phyloP scores from a whole-genome alignment of 768 basidiomycete genomes.

The Boletus bicolor region DNA sequence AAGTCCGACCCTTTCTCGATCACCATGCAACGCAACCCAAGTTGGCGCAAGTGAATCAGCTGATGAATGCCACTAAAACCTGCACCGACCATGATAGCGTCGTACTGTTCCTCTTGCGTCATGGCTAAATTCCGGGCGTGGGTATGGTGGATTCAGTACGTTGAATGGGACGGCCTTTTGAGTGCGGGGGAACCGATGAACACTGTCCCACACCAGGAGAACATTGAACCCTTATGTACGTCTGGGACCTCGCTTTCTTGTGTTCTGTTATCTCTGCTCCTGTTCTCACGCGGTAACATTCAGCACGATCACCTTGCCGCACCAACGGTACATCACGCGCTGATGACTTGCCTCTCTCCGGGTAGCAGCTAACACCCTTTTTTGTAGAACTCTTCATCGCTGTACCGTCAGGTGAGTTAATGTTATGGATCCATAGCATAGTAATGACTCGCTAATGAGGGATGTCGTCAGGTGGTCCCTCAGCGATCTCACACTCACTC shows the following conservation, averaged over 20 bases:
- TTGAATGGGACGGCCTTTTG: neutral
- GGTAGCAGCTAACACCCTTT: neutral
- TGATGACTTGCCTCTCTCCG: neutral
- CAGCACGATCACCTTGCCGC: no score
- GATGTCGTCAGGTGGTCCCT: neutral
- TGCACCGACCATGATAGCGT: constrained; percentile 15
- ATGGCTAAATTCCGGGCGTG: neutral
- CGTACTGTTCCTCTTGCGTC: constrained; percentile 4
- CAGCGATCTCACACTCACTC: neutral
- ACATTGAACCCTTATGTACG: neutral
- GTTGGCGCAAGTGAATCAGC: constrained; percentile 4
- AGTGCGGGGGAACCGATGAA: neutral
- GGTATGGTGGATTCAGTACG: neutral
- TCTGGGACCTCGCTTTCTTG: neutral
- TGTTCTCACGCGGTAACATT: neutral
- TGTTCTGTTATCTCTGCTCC: neutral
- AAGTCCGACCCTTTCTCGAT: constrained; percentile 15
- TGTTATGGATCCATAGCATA: neutral
- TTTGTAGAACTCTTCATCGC: neutral
- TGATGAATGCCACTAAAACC: constrained; percentile 16
- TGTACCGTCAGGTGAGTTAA: neutral
- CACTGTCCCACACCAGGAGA: no score
- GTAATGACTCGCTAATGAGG: neutral
- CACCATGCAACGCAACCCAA: constrained; percentile 11
- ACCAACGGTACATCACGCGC: neutral